A percentile compares a stretch with the other conserved stretches of the same genome.
Conservation (phyloP, 1,139 yeast species). For the Arxiozyma bovina region DNA sequence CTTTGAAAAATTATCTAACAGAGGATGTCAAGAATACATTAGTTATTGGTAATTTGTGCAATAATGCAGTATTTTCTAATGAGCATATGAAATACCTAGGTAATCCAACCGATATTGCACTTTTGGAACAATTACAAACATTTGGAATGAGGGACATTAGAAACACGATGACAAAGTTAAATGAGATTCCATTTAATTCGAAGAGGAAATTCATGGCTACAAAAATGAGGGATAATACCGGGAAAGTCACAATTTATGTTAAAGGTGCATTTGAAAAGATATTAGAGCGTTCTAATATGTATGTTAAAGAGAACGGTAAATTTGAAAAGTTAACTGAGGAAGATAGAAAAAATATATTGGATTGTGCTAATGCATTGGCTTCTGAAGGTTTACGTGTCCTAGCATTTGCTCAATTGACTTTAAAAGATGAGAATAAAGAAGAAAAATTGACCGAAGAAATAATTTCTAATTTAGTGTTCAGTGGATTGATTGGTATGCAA, state of each 20-base stretch:
- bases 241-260: slow-evolving; percentile 50
- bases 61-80: slow-evolving; percentile 62
- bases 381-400: slow-evolving; percentile 79
- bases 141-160: slow-evolving; percentile 70
- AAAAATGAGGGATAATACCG: slow-evolving; percentile 44
- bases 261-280: slow-evolving; percentile 87
- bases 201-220: slow-evolving; percentile 81
- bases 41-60: slow-evolving; percentile 69
- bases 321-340: slow-evolving; percentile 44
- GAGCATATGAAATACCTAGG: slow-evolving; percentile 73
- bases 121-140: slow-evolving; percentile 61
- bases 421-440: slow-evolving; percentile 11
- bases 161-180: slow-evolving; percentile 39
- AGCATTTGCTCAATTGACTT: slow-evolving; percentile 55
- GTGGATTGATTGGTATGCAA: slow-evolving; percentile 88
- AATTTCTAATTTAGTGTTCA: slow-evolving; percentile 57
- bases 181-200: slow-evolving; percentile 81
- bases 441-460: slow-evolving; percentile 33
- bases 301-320: slow-evolving; percentile 51
- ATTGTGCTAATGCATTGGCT: slow-evolving; percentile 59
- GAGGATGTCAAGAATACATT: slow-evolving; percentile 47
- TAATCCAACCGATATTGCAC: slow-evolving; percentile 89
- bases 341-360: slow-evolving; percentile 38
- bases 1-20: slow-evolving; percentile 42
- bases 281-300: slow-evolving; percentile 52